phyloP scores from a whole-genome alignment of 164 flowering plant genomes.

The Akebia trifoliata region DNA sequence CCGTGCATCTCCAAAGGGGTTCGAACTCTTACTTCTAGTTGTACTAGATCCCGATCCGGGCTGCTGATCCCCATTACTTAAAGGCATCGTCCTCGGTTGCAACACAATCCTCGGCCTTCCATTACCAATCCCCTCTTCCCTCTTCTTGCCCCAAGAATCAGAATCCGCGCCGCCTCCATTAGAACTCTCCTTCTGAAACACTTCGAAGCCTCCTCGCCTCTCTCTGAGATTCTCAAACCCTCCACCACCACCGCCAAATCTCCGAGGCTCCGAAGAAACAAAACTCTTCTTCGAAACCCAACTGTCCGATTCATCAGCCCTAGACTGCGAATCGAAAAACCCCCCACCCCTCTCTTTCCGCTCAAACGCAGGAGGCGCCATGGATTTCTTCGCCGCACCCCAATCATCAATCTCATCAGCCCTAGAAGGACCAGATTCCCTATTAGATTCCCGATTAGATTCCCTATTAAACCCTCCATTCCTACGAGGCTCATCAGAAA shows the following conservation, averaged over 20 bases:
- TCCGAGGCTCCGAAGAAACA: conserved; percentile 26
- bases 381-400: conserved; percentile 73
- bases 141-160: conserved; percentile 3
- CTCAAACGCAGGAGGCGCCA: conserved; percentile 35
- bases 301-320: conserved; percentile 72
- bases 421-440: conserved; percentile 56
- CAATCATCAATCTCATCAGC: conserved; percentile 94
- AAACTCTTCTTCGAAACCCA: conserved; percentile 42
- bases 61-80: conserved; percentile 30
- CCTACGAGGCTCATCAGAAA: conserved; percentile 32
- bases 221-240: conserved; percentile 24
- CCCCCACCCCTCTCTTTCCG: conserved; percentile 40
- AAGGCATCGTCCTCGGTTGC: conserved; percentile 68
- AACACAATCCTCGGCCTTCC: conserved; percentile 68
- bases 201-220: conserved; percentile 27
- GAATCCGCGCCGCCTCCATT: conserved; percentile 1
- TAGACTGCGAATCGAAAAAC: conserved; percentile 59
- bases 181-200: conserved; percentile 2
- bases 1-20: conserved; percentile 93
- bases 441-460: conserved; percentile 18
- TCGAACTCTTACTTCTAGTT: conserved; percentile 49
- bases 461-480: conserved; percentile 16
- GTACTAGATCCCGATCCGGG: conserved; percentile 10
- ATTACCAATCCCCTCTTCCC: neutral
- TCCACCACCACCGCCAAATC: conserved; percentile 16